Conservation (phyloP, 1,284 basidiomycete genomes). For the Cutaneotrichosporon sp. region DNA sequence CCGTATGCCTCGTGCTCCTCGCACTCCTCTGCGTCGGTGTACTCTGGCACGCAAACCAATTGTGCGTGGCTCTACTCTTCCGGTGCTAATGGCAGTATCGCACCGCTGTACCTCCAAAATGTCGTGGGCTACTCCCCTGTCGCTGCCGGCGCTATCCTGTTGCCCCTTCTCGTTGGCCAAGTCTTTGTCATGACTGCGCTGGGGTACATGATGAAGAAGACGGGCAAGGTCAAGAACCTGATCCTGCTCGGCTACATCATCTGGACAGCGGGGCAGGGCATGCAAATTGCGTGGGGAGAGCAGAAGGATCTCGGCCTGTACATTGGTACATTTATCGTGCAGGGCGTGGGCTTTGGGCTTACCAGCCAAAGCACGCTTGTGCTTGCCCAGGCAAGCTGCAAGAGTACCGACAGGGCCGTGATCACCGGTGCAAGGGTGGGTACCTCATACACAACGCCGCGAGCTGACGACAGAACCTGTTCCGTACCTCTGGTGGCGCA, state of each 20-base stretch:
- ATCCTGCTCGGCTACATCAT: slow-evolving; percentile 28
- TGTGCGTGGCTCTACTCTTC: neutral
- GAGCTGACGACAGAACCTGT: slow-evolving; percentile 7
- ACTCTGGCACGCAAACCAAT: slow-evolving; percentile 25
- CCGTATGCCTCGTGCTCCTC: slow-evolving; percentile 25
- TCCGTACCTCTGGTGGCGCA: slow-evolving; percentile 21
- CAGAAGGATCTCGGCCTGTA: slow-evolving; percentile 19
- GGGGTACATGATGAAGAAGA: slow-evolving; percentile 30
- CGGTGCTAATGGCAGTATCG: slow-evolving; percentile 18
- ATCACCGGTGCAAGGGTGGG: slow-evolving; percentile 31
- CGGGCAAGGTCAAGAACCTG: slow-evolving; percentile 16
- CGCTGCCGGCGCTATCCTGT: slow-evolving; percentile 25
- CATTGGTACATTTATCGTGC: slow-evolving; percentile 22
- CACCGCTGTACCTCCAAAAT: slow-evolving; percentile 33
- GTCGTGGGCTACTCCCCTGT: slow-evolving; percentile 22
- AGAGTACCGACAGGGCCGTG: slow-evolving; percentile 25
- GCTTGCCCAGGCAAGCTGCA: slow-evolving; percentile 29
- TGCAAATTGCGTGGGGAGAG: slow-evolving; percentile 21
- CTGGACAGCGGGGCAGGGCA: slow-evolving; percentile 25
- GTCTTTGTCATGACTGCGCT: slow-evolving; percentile 24
- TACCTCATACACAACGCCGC: neutral
- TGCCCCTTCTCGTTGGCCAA: slow-evolving; percentile 33
- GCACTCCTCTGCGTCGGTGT: slow-evolving; percentile 32
- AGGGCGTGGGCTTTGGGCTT: slow-evolving; percentile 33
- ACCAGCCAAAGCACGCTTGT: slow-evolving; percentile 35